Base-by-base conservation (phyloP, 1,139 yeast genomes). In the Magnusiomyces paraingens region DNA sequence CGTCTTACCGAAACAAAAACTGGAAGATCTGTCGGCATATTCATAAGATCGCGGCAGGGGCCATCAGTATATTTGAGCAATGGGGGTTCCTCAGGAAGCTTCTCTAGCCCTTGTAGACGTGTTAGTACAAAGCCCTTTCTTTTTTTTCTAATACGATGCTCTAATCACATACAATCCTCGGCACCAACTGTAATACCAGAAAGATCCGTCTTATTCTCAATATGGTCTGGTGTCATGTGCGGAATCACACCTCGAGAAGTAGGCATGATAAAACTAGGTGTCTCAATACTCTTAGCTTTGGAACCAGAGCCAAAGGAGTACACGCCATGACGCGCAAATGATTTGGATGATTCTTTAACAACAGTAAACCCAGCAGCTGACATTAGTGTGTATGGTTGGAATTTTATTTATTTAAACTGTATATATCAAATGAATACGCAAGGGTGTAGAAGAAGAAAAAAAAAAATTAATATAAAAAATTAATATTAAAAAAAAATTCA, bases 171-270 rank as follows among this genome's bases (percentile, higher is more conserved):
- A 51, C 49, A 66, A 51, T 70, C 72, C 55, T 71, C 73, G 8
- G 67, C 67, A 8, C 62, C 63, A 1, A 66, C 53, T 18, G 56
- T 62, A 14, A 66, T 55, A 1, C 64, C 70, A 0, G 62, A 55
- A 5, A 61, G 53, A 11, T 57, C 54, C 4, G 52, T 32, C 18
- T 45, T 52, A 17, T 61, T 58, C 17, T 53, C 53, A 20, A 66
- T 64, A 54, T 67, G 66, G 57, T 73, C 77, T 3, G 76, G 77
- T 15, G 76, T 71, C 53, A 73, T 51, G 55, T 73, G 77, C 3
- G 74, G 72, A 20, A 73, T 62, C 1, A 68, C 70, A 1, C 76
- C 77, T 42, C 77, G 63, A 2, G 67, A 62, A 1, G 76, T 69
- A 2, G 72, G 64, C n/a, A 64, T 60, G 20, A 73, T 20, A 46